These are phyloP conservation scores for Nakaseomyces kungkrabaensis DNA, from an alignment of 1,139 yeast species.

Conservation along the genomic window DNA sequence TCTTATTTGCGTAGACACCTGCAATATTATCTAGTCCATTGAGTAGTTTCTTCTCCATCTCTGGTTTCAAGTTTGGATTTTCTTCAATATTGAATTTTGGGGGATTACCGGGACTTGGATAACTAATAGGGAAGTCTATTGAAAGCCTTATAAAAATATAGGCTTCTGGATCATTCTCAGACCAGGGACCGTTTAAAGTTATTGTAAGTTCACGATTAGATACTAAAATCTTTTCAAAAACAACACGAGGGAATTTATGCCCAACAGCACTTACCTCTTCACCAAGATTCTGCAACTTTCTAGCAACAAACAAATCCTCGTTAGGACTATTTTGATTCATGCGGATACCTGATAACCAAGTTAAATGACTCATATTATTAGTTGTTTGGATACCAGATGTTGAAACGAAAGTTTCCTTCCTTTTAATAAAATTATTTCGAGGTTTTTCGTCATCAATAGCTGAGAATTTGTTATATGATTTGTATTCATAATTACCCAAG, in stretches of 20 bases:
- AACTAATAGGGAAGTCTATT: slow-evolving; percentile 56
- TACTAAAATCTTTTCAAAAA: slow-evolving; percentile 80
- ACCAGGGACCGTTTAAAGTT: slow-evolving; percentile 72
- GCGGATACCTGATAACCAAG: slow-evolving; percentile 91
- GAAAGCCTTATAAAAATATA: slow-evolving; percentile 62
- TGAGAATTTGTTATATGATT: slow-evolving; percentile 45
- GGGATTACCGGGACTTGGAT: slow-evolving; percentile 49
- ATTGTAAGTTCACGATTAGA: slow-evolving; percentile 72
- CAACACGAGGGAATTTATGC: slow-evolving; percentile 76
- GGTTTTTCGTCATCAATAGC: slow-evolving; percentile 10
- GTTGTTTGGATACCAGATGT: slow-evolving; percentile 27
- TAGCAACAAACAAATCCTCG: slow-evolving; percentile 35
- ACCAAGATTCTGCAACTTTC: slow-evolving; percentile 59
- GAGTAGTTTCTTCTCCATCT: slow-evolving; percentile 41
- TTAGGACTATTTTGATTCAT: slow-evolving; percentile 33
- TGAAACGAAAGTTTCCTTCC: slow-evolving; percentile 33
- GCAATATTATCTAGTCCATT: slow-evolving; percentile 47
- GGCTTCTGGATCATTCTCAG: slow-evolving; percentile 34
- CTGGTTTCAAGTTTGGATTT: slow-evolving; percentile 47
- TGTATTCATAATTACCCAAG: slow-evolving; percentile 39
- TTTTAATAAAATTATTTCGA: slow-evolving; percentile 18
- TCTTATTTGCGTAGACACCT: slow-evolving; percentile 43
- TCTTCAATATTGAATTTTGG: slow-evolving; percentile 68
- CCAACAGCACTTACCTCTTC: slow-evolving; percentile 89
- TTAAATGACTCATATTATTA: slow-evolving; percentile 54